Percentiles rank a stretch among this genome's conserved stretches.
Conservation (phyloP, 1,284 basidiomycete species). For the Moesziomyces sp. region DNA sequence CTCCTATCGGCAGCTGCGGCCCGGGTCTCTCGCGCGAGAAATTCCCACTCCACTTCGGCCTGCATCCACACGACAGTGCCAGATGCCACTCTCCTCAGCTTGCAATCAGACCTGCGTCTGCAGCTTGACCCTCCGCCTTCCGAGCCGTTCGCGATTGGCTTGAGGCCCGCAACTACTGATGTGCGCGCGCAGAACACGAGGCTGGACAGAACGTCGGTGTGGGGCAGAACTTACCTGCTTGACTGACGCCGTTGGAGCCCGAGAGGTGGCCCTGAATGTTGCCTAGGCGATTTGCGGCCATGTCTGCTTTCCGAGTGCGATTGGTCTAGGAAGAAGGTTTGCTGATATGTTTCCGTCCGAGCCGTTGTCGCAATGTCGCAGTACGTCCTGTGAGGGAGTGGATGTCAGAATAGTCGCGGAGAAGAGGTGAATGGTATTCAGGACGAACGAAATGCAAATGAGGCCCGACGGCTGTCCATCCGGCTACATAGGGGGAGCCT, state of each 20-base stretch:
- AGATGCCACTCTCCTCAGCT: background rate
- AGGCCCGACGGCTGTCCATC: background rate
- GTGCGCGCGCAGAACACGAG: background rate
- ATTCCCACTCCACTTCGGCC: background rate
- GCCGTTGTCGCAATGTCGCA: background rate
- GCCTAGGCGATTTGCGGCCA: constrained; percentile 46
- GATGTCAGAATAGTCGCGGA: background rate
- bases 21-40: background rate
- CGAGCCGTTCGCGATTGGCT: no score
- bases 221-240: constrained; percentile 43
- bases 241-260: constrained; percentile 31
- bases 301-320: constrained; percentile 11
- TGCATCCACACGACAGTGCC: background rate
- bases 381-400: background rate
- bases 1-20: constrained; percentile 1
- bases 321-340: background rate
- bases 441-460: background rate
- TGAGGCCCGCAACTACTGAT: background rate
- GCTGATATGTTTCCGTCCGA: background rate
- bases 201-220: background rate
- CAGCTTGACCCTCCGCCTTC: background rate
- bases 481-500: background rate
- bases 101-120: background rate
- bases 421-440: background rate
- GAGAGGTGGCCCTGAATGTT: constrained; percentile 52